Percentiles rank a stretch among this genome's conserved stretches.
These are phyloP conservation scores for Neckera pumila DNA, from an alignment of 225 moss, liverwort and hornwort species.

Conservation along the genomic window DNA sequence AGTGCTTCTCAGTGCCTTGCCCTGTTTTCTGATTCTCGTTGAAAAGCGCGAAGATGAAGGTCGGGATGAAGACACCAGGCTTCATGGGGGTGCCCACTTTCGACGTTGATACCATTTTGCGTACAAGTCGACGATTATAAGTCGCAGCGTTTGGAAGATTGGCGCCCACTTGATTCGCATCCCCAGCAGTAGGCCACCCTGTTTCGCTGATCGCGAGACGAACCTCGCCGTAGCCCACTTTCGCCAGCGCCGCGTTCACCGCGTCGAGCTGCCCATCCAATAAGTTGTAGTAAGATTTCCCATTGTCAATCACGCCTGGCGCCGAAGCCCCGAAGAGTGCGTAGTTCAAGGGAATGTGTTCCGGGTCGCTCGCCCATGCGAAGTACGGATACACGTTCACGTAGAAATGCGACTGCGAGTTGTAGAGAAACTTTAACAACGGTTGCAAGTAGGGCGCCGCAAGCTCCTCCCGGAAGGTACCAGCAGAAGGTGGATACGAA, in stretches of 20 bases:
- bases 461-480: constrained; percentile 32
- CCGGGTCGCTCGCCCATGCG: constrained; percentile 49
- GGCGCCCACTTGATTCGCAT: constrained; percentile 43
- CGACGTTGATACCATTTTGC: constrained; percentile 26
- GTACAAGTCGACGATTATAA: constrained; percentile 60
- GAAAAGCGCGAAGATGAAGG: constrained; percentile 70
- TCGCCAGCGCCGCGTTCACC: constrained; percentile 56
- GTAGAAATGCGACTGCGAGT: constrained; percentile 66
- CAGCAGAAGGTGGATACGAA: constrained; percentile 69
- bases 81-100: constrained; percentile 55
- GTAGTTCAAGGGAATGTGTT: constrained; percentile 60
- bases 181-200: constrained; percentile 79
- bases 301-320: constrained; percentile 47
- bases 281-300: constrained; percentile 57
- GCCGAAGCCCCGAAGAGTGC: constrained; percentile 48
- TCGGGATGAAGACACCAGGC: constrained; percentile 45
- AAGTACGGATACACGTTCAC: constrained; percentile 87
- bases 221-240: constrained; percentile 52
- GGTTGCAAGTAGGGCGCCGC: constrained; percentile 36
- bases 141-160: constrained; percentile 37
- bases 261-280: constrained; percentile 86
- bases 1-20: constrained; percentile 64
- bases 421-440: constrained; percentile 48
- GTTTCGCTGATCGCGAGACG: constrained; percentile 75
- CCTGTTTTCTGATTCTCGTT: constrained; percentile 74